phyloP scores from a whole-genome alignment of 2,329 filamentous ascomycete species.

The Thelonectria olida region DNA sequence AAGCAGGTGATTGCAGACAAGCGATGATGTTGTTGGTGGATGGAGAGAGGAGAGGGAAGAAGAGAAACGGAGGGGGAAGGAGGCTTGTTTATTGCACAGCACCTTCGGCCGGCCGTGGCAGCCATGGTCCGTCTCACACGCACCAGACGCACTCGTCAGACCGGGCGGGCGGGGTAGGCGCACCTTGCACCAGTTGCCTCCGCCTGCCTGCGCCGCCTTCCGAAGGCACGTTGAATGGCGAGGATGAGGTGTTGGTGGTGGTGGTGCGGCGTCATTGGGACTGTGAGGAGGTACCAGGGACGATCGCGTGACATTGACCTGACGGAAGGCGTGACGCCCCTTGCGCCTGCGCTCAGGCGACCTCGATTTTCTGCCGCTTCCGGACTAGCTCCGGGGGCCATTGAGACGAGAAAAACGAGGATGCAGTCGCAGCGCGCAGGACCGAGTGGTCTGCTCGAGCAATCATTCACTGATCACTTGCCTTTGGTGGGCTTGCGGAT shows the following conservation, averaged over 20 bases:
- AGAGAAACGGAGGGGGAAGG: conserved; percentile 38
- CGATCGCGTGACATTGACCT: conserved; percentile 46
- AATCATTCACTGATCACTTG: background rate
- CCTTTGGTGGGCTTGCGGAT: conserved; percentile 13
- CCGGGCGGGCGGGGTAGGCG: conserved; percentile 57
- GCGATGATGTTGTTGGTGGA: conserved; percentile 36
- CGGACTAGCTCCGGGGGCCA: conserved; percentile 32
- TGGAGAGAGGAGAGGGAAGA: conserved; percentile 38
- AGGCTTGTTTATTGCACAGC: conserved; percentile 45
- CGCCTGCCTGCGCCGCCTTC: conserved; percentile 31
- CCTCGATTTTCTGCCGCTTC: conserved; percentile 32
- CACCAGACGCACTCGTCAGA: conserved; percentile 49
- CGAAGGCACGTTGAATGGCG: background rate
- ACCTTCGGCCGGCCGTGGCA: conserved; percentile 29
- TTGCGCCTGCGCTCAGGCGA: conserved; percentile 40
- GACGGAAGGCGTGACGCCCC: conserved; percentile 42
- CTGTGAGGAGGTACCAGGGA: conserved; percentile 22
- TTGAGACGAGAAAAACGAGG: background rate
- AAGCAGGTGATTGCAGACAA: conserved; percentile 35
- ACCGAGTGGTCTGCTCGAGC: background rate
- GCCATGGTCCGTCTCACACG: conserved; percentile 25
- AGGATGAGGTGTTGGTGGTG: conserved; percentile 18
- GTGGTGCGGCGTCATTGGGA: conserved; percentile 9
- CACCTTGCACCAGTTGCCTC: conserved; percentile 22
- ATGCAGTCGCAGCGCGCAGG: background rate